These are phyloP conservation scores for Fraxinus platypoda DNA, from an alignment of 305 asterid species.

Conservation along the genomic window DNA sequence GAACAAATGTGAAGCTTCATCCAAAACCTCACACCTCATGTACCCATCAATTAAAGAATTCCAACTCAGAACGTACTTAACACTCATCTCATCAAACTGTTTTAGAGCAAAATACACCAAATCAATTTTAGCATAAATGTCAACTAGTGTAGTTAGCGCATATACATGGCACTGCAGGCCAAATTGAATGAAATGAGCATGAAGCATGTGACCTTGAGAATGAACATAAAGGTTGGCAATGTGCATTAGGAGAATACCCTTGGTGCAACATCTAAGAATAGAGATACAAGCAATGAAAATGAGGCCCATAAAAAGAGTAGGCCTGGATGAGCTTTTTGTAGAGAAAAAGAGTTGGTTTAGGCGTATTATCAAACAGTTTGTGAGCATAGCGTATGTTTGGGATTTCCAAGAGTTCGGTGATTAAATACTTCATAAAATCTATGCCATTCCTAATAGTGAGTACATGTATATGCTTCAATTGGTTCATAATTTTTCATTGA, in stretches of 20 bases:
- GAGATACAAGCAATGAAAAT: conserved; percentile 50
- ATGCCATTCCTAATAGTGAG: conserved; percentile 49
- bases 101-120: conserved; percentile 44
- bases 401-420: conserved; percentile 40
- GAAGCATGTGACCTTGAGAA: conserved; percentile 52
- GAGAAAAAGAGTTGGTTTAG: conserved; percentile 57
- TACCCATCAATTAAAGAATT: conserved; percentile 74
- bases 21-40: conserved; percentile 56
- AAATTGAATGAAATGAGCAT: conserved; percentile 59
- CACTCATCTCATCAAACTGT: conserved; percentile 53
- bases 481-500: conserved; percentile 44
- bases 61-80: conserved; percentile 65
- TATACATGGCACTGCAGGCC: conserved; percentile 53
- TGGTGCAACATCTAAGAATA: conserved; percentile 48
- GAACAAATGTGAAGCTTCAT: conserved; percentile 59
- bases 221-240: conserved; percentile 35
- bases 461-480: conserved; percentile 58
- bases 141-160: conserved; percentile 64
- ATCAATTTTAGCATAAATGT: conserved; percentile 82
- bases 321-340: conserved; percentile 85
- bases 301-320: conserved; percentile 52
- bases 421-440: conserved; percentile 44
- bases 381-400: conserved; percentile 61
- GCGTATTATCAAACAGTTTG: conserved; percentile 65
- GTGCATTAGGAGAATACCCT: conserved; percentile 43